Conservation (phyloP, 75 land plant species). For the Selaginella tamariscina region DNA sequence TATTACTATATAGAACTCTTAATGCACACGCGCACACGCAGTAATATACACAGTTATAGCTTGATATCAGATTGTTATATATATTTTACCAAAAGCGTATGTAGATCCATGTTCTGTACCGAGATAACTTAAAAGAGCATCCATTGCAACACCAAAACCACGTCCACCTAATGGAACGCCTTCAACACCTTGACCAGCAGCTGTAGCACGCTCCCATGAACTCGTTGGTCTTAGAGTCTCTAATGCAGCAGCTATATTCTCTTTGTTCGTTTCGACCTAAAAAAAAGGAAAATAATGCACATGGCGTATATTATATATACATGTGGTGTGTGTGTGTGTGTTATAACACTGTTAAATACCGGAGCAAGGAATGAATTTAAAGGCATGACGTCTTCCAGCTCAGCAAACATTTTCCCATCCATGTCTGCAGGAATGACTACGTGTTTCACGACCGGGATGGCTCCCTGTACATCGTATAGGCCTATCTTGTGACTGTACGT, state of each 20-base stretch:
- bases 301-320: not conserved
- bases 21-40: too few relatives aligned
- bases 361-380: not conserved
- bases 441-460: not conserved
- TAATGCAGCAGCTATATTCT: slow-evolving; percentile 78
- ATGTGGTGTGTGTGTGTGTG: not conserved
- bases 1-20: too few relatives aligned
- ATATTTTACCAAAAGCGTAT: slow-evolving; percentile 69
- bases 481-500: slow-evolving; percentile 79
- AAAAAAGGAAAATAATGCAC: not conserved
- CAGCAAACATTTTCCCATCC: not conserved
- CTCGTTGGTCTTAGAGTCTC: slow-evolving; percentile 91
- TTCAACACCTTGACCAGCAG: slow-evolving; percentile 82
- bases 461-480: not conserved
- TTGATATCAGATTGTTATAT: too few relatives aligned
- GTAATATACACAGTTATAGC: too few relatives aligned
- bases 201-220: slow-evolving; percentile 91
- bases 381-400: not conserved
- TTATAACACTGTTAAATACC: too few relatives aligned
- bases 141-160: slow-evolving; percentile 96
- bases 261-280: slow-evolving; percentile 89
- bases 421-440: not conserved
- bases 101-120: slow-evolving; percentile 91
- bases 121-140: slow-evolving; percentile 74
- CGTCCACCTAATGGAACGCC: slow-evolving; percentile 85